Evolutionary conservation across 176 grass and related monocot genomes (phyloP), one percentile per base, ranked within the genome.

Genomic region (Avena atlantica): DNA sequence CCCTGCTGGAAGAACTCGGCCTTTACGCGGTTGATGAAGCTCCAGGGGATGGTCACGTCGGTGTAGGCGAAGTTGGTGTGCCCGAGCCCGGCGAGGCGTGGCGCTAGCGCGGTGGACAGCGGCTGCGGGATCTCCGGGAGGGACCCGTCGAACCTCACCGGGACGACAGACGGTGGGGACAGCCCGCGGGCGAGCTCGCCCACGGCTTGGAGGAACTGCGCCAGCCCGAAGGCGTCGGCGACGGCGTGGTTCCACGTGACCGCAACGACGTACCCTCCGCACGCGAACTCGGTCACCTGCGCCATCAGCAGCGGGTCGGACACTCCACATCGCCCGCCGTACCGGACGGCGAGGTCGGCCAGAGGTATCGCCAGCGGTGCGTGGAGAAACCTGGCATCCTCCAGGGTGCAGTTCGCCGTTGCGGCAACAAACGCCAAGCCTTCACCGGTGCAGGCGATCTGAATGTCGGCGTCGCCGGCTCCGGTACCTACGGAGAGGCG

Each of bases 271-370:
- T 78, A 86, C 21, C 89, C 79, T 14, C 89, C 89, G 53, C 84
- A 90, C 1, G 24, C 15, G 63, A 90, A 90, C 44, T 78, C 71
- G 1, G 89, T 90, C 5, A 86, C 79, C 84, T 86, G 89, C 40
- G 75, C 23, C 65, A n/a, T 67, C 42, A 84, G 19, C 48, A 58
- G 52, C 15, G 79, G 51, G 23, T 31, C 57, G 1, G 61, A 50
- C 76, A 25, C 0, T 1, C 7, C 1, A n/a, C 67, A 68, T 47
- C 7, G 34, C 10, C 76, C 75, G 37, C 72, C 47, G 57, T 70
- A 78, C 19, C 6, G 19, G 70, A 42, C 5, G 8, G 53, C 68
- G 9, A 90, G 70, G 9, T 75, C 48, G 0, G 15, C 44, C 27
- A 5, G 78, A 5, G 61, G 84, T 13, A 12, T 65, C 49, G 49